Evolutionary conservation across 2,329 filamentous ascomycete genomes (phyloP).

Genomic region (Neocucurbitaria cava): DNA sequence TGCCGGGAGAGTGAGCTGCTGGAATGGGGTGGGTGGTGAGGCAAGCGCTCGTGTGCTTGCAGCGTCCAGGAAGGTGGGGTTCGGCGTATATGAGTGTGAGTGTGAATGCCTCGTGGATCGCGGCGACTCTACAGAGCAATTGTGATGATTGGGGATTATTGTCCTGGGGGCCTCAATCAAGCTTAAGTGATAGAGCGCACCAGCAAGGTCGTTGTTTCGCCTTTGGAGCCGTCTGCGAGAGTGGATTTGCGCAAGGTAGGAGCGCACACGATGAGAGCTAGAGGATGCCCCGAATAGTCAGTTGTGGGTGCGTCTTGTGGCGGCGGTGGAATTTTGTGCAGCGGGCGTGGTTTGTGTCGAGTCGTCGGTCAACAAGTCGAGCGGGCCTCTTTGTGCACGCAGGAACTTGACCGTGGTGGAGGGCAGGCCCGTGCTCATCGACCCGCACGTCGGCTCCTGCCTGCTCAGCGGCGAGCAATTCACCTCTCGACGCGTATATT

Average conservation of each 20-base stretch:
- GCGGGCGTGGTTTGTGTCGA: constrained; percentile 27
- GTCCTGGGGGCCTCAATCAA: neutral
- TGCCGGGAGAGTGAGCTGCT: constrained; percentile 16
- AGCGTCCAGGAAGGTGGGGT: constrained; percentile 19
- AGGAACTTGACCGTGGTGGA: constrained; percentile 33
- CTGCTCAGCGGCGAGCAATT: neutral
- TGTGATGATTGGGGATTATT: neutral
- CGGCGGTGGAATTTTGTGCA: constrained; percentile 31
- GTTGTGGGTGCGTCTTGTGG: constrained; percentile 13
- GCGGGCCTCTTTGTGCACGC: constrained; percentile 41
- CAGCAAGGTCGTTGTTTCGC: constrained; percentile 17
- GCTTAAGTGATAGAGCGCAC: neutral
- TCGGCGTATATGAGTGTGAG: constrained; percentile 13
- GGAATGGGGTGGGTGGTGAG: constrained; percentile 23
- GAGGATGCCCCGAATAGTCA: constrained; percentile 12
- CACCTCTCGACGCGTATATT: no score
- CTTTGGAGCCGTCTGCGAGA: constrained; percentile 18
- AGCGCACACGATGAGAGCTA: constrained; percentile 11
- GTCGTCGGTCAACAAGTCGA: constrained; percentile 27
- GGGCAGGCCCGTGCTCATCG: constrained; percentile 32
- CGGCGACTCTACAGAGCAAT: constrained; percentile 8
- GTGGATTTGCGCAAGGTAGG: constrained; percentile 15
- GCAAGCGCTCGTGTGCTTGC: constrained; percentile 20
- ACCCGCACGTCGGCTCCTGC: constrained; percentile 27
- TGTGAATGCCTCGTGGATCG: constrained; percentile 19